Base-by-base conservation (phyloP, 208 protist genomes). In the Tritrichomonas foetus region DNA sequence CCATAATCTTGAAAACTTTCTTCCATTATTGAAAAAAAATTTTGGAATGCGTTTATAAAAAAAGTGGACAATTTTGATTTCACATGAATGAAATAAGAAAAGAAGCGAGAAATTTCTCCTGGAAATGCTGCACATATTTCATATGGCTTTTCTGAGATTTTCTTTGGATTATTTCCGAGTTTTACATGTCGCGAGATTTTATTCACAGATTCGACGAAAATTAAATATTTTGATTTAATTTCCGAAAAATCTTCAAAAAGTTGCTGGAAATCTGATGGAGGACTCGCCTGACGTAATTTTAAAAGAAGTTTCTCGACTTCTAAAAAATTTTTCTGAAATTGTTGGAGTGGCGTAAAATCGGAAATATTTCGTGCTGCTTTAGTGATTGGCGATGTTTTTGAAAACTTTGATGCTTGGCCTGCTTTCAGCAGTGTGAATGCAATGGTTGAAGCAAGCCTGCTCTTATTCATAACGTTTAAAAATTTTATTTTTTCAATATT, bases 301-400 rank as follows among this genome's bases (percentile, higher is more conserved):
- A 47, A 39, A 30, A 50, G 1, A 49, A 47, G 13, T 44, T 25
- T 50, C 1, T 82, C 74, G 8, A 82, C 3, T 50, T 50, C 5
- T 8, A 22, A 47, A 27, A 82, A 82, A 50, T 50, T 39, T 50
- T 82, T 82, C 27, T 82, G 74, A 82, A 82, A 82, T 82, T 82
- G 74, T 41, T 82, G 74, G 25, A 82, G 44, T 82, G 74, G 41
- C 11, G 74, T 50, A 47, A 82, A 50, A 27, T 82, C 41, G 9
- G 74, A 82, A 20, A 82, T 3, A 82, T 82, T 82, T 82, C 41
- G 33, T 30, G 74, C 39, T 53, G 74, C 39, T 50, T 82, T 3
- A n/a, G 74, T 30, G 30, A 39, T 33, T n/a, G 74, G 16, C 16
- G 22, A 30, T 82, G 39, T 50, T 30, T 27, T 47, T 30, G 53